Conservation (phyloP, 2,329 filamentous ascomycete species). For the Xylariaceae sp. region DNA sequence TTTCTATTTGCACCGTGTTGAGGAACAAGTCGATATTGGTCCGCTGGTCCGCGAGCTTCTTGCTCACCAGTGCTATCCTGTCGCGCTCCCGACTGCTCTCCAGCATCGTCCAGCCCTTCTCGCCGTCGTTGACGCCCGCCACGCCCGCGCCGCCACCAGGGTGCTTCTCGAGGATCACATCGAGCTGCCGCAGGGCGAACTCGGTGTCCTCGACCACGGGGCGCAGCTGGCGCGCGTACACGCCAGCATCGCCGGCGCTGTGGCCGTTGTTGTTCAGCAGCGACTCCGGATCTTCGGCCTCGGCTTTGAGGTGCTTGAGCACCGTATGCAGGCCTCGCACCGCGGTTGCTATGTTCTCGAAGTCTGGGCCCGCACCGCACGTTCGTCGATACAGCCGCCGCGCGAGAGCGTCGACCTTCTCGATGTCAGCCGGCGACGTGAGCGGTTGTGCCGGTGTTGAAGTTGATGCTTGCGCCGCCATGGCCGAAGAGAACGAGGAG, state of each 20-base stretch:
- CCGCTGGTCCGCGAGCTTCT: slow-evolving; percentile 44
- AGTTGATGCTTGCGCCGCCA: slow-evolving; percentile 1
- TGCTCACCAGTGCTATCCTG: slow-evolving; percentile 34
- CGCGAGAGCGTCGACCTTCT: slow-evolving; percentile 48
- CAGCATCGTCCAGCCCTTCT: slow-evolving; percentile 24
- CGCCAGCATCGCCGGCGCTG: slow-evolving; percentile 24
- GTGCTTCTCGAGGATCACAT: slow-evolving; percentile 40
- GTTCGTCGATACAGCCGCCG: slow-evolving; percentile 48
- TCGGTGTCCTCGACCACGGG: slow-evolving; percentile 49
- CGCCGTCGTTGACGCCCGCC: slow-evolving; percentile 22
- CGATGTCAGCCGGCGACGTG: slow-evolving; percentile 35
- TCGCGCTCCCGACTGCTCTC: slow-evolving; percentile 29
- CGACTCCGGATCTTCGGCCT: slow-evolving; percentile 50
- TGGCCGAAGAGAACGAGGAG: not conserved
- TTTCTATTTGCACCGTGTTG: slow-evolving; percentile 48
- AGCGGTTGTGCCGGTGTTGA: too few species aligned
- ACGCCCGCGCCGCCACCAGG: slow-evolving; percentile 15
- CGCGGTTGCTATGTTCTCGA: slow-evolving; percentile 40
- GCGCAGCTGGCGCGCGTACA: slow-evolving; percentile 42
- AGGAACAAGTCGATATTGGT: slow-evolving; percentile 48
- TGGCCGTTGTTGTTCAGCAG: slow-evolving; percentile 35
- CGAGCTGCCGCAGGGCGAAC: slow-evolving; percentile 46
- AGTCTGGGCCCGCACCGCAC: slow-evolving; percentile 39
- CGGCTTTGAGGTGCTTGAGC: slow-evolving; percentile 49
- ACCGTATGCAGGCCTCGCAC: slow-evolving; percentile 48